Evolutionary conservation across 2,329 filamentous ascomycete genomes (phyloP), one percentile per base, ranked within the genome.

Genomic region (Domatiomyces catenatus): DNA sequence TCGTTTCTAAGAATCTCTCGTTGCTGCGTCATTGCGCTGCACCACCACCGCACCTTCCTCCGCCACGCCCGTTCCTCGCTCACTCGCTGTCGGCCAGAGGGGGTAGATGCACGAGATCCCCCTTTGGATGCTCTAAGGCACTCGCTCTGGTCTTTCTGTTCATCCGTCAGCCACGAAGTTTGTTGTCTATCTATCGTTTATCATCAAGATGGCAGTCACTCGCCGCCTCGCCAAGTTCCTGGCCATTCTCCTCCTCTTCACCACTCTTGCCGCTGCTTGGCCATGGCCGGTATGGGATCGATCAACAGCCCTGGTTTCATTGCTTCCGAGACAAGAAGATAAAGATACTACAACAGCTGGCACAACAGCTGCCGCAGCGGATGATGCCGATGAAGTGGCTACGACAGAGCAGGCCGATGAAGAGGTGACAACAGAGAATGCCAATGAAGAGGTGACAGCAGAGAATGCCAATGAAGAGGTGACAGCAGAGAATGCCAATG

Each of bases 211-310:
- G 56, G 56, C 52, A 47, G 53, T 48, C 54, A 48, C 51, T 45
- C 52, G 56, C 54, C 52, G 54, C 48, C 50, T 58, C 48, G 50
- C 54, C 20, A 32, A 51, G 22, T 26, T 57, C 42, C 55, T 54
- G 18, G 46, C 52, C 28, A 42, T 58, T 20, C 32, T 63, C 42
- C 56, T 63, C 48, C 50, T 62, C 50, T 56, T 60, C 47, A 54
- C 47, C 36, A 54, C 61, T 8, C 44, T 59, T 19, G 56, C 60
- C 17, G 54, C 58, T 49, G 62, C 62, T 36, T 64, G 61, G 62
- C 61, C 63, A 52, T 63, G 63, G 62, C 61, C 60, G 5, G 42
- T n/a, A 20, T 56, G 56, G 39, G 49, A 55, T 24, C 48, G 54
- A 47, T 49, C 58, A 18, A 42, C 55, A 3, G 55, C 59, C 26